phyloP scores from a whole-genome alignment of 176 grass and related monocot species.

The Phragmites australis region DNA sequence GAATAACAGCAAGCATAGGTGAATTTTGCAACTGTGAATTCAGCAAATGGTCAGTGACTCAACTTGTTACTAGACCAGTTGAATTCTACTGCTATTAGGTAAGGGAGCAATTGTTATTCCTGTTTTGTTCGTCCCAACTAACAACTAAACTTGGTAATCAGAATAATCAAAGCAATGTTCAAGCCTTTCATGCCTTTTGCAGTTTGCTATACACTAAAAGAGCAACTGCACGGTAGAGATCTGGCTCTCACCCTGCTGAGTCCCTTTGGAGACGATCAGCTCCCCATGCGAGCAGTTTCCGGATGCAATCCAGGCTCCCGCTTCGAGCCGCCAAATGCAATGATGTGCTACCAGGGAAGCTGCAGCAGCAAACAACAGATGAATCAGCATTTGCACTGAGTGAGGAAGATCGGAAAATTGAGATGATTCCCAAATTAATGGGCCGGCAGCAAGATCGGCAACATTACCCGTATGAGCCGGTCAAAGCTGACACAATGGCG shows the following conservation, averaged over 20 bases:
- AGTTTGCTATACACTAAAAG: not conserved
- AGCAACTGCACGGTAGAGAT: not conserved
- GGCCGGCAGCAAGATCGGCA: not conserved
- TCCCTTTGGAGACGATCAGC: conserved; percentile 93
- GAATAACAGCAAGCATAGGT: not conserved
- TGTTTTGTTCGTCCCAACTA: not conserved
- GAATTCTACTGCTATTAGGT: not conserved
- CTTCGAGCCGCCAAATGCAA: conserved; percentile 76
- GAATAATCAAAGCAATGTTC: not conserved
- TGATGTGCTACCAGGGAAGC: conserved; percentile 73
- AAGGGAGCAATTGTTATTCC: not conserved
- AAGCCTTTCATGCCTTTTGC: not conserved
- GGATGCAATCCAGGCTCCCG: conserved; percentile 82
- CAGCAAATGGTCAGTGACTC: not conserved
- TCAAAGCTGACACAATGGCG: conserved; percentile 72
- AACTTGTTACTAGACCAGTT: not conserved
- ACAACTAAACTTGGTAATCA: not conserved
- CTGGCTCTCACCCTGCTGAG: conserved; percentile 61
- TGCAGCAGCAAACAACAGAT: conserved; percentile 35
- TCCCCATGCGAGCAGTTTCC: conserved; percentile 84
- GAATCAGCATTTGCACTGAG: not conserved
- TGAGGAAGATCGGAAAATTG: not conserved
- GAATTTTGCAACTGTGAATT: not conserved
- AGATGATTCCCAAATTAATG: not conserved
- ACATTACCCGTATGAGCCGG: conserved; percentile 75